Conservation (phyloP, 768 basidiomycete genomes). For the Boletus coccyginus region DNA sequence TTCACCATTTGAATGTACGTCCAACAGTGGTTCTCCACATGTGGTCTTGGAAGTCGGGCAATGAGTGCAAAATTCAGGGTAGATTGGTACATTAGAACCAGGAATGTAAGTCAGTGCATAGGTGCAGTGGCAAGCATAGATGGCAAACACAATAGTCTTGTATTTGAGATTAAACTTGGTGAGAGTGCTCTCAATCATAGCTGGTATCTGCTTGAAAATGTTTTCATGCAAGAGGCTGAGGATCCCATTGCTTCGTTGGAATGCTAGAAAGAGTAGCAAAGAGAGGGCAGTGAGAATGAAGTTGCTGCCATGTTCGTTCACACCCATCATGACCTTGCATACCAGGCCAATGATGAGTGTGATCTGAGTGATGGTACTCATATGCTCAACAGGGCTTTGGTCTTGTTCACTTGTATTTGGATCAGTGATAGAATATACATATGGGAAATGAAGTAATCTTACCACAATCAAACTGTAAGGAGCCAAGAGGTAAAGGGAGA, state of each 20-base stretch:
- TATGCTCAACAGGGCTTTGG: neutral
- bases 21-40: neutral
- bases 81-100: neutral
- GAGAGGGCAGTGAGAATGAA: slow-evolving; percentile 21
- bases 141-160: neutral
- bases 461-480: neutral
- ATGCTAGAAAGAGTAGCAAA: neutral
- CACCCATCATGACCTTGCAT: slow-evolving; percentile 13
- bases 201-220: slow-evolving; percentile 1
- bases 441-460: neutral
- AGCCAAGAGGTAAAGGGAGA: neutral
- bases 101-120: neutral
- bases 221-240: slow-evolving; percentile 1
- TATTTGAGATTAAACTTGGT: neutral
- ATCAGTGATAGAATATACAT: neutral
- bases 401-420: neutral
- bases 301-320: slow-evolving; percentile 9
- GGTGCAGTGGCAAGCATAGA: slow-evolving; percentile 4
- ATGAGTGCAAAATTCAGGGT: slow-evolving; percentile 2
- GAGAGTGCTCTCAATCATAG: neutral
- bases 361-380: slow-evolving; percentile 5
- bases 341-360: neutral
- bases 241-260: neutral
- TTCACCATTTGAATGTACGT: neutral
- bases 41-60: neutral